Evolutionary conservation across 1,284 basidiomycete genomes (phyloP), one percentile per base, ranked within the genome.

Genomic region (Bondarzewia mesenterica): DNA sequence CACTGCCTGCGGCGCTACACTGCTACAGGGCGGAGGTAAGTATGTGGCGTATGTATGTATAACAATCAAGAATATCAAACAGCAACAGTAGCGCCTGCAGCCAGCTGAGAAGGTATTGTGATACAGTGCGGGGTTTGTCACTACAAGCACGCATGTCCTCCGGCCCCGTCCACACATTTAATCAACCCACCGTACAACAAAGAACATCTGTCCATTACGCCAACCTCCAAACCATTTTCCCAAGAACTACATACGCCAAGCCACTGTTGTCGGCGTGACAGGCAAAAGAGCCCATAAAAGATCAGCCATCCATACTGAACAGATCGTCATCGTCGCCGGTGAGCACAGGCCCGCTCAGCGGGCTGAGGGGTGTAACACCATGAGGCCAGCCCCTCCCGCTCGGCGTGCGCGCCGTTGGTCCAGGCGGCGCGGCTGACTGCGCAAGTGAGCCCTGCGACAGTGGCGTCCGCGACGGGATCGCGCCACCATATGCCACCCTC

Each of bases 301-400:
- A 7, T 63, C 55, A 73, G 25, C 72, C 71, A 54, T 85, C 82
- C 79, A 86, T 80, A 56, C 70, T 71, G 60, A 85, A 85, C 57
- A 86, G 62, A 44, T 78, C 78, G 54, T 80, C 79, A 57, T 85
- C 82, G 53, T 84, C 77, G 25, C 69, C 71, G 20, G 72, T 77
- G 27, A 74, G 62, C 49, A 76, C 74, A 5, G 80, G 79, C 48
- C 75, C 68, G 56, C 77, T 78, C 50, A 82, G 62, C 46, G 80
- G 78, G 54, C 79, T 79, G 48, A 71, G 57, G 23, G 68, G 63
- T 20, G 70, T 69, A 49, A 62, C 64, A 15, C 51, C 55, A 16
- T 54, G 42, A 25, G 61, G 61, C 60, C 63, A 69, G 48, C 64
- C 66, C 49, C 74, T 67, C 46, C 68, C 68, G 42, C 63, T 73